Conservation (phyloP, 2,329 filamentous ascomycete genomes). For the Lachnellula arida region DNA sequence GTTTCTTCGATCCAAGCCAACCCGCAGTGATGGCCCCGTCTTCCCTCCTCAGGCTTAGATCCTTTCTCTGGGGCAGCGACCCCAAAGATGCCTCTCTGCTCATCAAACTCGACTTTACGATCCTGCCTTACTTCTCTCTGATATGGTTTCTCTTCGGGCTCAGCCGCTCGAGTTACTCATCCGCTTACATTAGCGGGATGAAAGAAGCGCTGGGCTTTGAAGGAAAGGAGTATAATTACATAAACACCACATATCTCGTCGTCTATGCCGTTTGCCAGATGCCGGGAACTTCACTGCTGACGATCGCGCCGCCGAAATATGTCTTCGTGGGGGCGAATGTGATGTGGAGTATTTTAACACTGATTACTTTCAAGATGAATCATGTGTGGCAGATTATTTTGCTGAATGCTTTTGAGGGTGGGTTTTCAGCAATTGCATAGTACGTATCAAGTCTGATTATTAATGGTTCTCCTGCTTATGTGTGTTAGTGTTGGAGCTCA, state of each 20-base stretch:
- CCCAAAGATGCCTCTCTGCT: slow-evolving; percentile 47
- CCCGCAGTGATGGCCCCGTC: too few species aligned
- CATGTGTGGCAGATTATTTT: slow-evolving; percentile 41
- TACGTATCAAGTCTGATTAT: slow-evolving; percentile 7
- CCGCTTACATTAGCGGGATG: too few species aligned
- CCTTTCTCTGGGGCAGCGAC: too few species aligned
- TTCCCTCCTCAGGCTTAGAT: too few species aligned
- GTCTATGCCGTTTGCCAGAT: too few species aligned
- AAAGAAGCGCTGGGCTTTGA: too few species aligned
- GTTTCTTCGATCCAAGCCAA: too few species aligned
- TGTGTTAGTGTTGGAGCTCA: too few species aligned
- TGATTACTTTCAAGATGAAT: slow-evolving; percentile 39
- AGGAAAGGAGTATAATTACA: too few species aligned
- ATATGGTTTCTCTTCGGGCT: slow-evolving; percentile 45
- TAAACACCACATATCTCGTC: too few species aligned
- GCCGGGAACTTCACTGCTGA: slow-evolving; percentile 34
- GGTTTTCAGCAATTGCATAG: slow-evolving; percentile 41
- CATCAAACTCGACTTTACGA: slow-evolving; percentile 34
- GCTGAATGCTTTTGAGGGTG: slow-evolving; percentile 41
- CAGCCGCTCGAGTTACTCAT: too few species aligned
- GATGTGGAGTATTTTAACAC: slow-evolving; percentile 40
- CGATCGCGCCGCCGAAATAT: slow-evolving; percentile 36
- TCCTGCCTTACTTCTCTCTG: slow-evolving; percentile 41
- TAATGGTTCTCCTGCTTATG: too few species aligned
- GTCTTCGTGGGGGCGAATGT: slow-evolving; percentile 41